Evolutionary conservation across 2,329 filamentous ascomycete species (phyloP), one percentile per base, ranked within the genome.

Genomic region (Trichophaea hybrida): DNA sequence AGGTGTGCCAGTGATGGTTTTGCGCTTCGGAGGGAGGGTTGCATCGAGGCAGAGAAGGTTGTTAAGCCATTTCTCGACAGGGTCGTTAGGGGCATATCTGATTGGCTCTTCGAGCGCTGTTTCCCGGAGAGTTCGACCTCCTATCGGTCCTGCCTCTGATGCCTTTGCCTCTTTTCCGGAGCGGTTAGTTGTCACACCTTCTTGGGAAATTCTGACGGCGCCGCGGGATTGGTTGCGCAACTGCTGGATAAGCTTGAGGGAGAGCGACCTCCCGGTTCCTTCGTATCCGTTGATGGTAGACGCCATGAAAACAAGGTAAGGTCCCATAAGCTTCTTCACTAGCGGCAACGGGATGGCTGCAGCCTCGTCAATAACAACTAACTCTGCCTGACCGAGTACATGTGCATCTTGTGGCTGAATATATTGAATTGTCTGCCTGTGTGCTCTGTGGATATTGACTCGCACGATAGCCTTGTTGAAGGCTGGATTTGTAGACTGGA

Each of bases 271-370:
- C 44, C 93, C 93, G 5, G 93, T 98, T 59, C 93, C 93, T 75
- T 98, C 93, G 71, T 98, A 98, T 60, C 93, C 93, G 70, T 97
- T 97, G 75, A 98, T 96, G 1, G 93, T 98, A 0, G 93, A 98
- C 0, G 94, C 89, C 93, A 98, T 97, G 74, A 98, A 98, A 6
- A 97, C 89, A 40, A 98, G 77, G 72, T 98, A 98, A 12, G 91
- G 91, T 0, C 93, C 93, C 81, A 98, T 90, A 44, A 98, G 78
- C 74, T 96, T 96, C 67, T 85, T 80, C 6, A 98, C 93, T 2
- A 97, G 76, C 0, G 93, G 93, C 8, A 98, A 74, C 10, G 94
- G 93, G 64, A 98, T 98, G 1, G 94, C 94, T 10, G 93, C 93
- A 13, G 93, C 93, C 73, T 98, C 93, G 73, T 98, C 93, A 64